A percentile compares a stretch with the other conserved stretches of the same genome.
phyloP scores from a whole-genome alignment of 495 filamentous ascomycete genomes.

The Trichoderma erinaceum region DNA sequence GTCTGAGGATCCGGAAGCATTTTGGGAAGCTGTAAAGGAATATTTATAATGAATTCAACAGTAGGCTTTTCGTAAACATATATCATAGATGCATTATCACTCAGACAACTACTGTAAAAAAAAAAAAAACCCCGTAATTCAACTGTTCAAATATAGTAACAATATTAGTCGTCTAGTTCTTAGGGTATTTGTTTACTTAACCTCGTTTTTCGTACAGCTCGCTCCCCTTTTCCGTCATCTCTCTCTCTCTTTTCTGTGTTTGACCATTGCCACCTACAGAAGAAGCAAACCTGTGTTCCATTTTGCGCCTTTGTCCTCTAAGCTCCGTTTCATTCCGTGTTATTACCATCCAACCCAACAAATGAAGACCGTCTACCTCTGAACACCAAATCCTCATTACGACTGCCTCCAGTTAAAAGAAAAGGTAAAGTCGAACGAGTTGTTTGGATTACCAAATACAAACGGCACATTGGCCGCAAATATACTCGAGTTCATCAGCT shows the following conservation, averaged over 20 bases:
- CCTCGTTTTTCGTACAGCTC: background rate
- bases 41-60: constrained; percentile 37
- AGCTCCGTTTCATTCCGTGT: background rate
- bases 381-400: background rate
- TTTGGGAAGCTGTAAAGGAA: constrained; percentile 53
- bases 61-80: background rate
- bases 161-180: background rate
- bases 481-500: background rate
- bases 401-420: background rate
- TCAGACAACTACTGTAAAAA: background rate
- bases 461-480: background rate
- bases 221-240: background rate
- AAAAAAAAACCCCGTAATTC: background rate
- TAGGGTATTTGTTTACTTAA: background rate
- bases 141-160: background rate
- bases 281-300: background rate
- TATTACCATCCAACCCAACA: background rate
- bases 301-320: background rate
- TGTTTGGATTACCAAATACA: background rate
- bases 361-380: background rate
- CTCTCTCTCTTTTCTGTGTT: background rate
- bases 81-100: background rate
- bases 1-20: constrained; percentile 64
- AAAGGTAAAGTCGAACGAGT: constrained; percentile 4
- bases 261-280: background rate